phyloP scores from a whole-genome alignment of 2,329 filamentous ascomycete species.

The Claviceps paspali region DNA sequence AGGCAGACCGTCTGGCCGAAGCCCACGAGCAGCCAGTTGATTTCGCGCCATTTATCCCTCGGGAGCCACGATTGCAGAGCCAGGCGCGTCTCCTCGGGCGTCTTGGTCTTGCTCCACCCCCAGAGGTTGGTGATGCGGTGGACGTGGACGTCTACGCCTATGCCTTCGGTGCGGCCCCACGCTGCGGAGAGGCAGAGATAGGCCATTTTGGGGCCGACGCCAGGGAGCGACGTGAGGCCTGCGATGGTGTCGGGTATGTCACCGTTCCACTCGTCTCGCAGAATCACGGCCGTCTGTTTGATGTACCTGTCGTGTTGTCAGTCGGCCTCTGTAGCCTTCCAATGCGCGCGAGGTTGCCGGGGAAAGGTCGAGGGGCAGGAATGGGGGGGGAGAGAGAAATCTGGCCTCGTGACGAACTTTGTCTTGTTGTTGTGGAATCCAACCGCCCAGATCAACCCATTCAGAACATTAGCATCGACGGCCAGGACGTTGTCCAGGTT shows the following conservation, averaged over 20 bases:
- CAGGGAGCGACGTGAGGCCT: conserved; percentile 62
- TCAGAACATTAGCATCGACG: conserved; percentile 48
- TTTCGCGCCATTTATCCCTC: conserved; percentile 74
- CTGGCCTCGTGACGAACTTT: conserved; percentile 23
- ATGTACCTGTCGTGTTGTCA: conserved; percentile 32
- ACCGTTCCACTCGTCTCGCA: conserved; percentile 51
- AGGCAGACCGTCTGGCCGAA: conserved; percentile 77
- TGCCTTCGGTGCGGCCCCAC: conserved; percentile 52
- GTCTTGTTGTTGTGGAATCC: conserved; percentile 96
- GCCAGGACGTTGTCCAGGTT: conserved; percentile 65
- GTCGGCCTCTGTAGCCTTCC: neutral
- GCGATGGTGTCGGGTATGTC: conserved; percentile 72
- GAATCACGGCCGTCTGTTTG: conserved; percentile 57
- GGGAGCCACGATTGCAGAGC: conserved; percentile 74
- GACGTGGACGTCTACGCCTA: conserved; percentile 89
- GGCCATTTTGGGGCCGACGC: conserved; percentile 90
- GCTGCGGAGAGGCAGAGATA: conserved; percentile 70
- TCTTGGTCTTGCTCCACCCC: conserved; percentile 75
- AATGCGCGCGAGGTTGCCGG: neutral
- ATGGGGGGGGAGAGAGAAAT: neutral
- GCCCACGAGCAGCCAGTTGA: conserved; percentile 79
- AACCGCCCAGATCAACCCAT: conserved; percentile 66
- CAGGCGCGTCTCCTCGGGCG: conserved; percentile 65
- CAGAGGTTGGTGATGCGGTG: conserved; percentile 89
- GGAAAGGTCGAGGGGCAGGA: neutral